Base-by-base conservation (phyloP, 78 protist species). In the Neovahlkampfia damariscottae region DNA sequence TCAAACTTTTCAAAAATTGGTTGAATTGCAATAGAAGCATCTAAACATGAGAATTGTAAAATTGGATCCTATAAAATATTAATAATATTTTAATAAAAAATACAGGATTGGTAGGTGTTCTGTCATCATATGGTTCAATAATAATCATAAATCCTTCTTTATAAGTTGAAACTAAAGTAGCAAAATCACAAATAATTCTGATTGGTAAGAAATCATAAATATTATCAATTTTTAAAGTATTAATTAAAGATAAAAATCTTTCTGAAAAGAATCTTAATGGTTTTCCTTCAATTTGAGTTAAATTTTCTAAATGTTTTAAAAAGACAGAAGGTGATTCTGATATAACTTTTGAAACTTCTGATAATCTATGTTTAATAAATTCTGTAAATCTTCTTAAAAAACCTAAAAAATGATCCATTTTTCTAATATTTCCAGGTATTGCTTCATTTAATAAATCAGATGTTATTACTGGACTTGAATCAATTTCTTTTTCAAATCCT, bases 351-450 rank as follows among this genome's bases (percentile, higher is more conserved):
- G 58, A 67, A 3, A 8, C 40, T 5, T 41, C 32, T 9, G 37
- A 10, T 32, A 90, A 29, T 30, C 88, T 36, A 41, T 34, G 38
- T 41, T 70, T 81, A 31, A 95, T 34, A 67, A 86, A 86, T 34
- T 89, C 95, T 0, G 87, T 72, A 31, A 94, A 62, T 2, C 95
- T 72, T 77, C 29, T 27, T 29, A 95, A 31, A 67, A 88, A 69
- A 28, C 69, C 6, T 34, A 79, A 38, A 79, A 88, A 88, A 0
- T 72, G 77, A 27, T 86, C 89, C 0, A 96, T 92, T 2, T 78
- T 78, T 40, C 98, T 86, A 36, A 96, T 90, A 69, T 86, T 91
- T 3, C 98, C 99, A 2, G 99, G 99, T 9, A 96, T 84, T 0
- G 91, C 96, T 67, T 92, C 96, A 29, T 69, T 28, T 1, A 89